Base-by-base conservation (phyloP, 345 rosid genomes). In the Kernera saxatilis region DNA sequence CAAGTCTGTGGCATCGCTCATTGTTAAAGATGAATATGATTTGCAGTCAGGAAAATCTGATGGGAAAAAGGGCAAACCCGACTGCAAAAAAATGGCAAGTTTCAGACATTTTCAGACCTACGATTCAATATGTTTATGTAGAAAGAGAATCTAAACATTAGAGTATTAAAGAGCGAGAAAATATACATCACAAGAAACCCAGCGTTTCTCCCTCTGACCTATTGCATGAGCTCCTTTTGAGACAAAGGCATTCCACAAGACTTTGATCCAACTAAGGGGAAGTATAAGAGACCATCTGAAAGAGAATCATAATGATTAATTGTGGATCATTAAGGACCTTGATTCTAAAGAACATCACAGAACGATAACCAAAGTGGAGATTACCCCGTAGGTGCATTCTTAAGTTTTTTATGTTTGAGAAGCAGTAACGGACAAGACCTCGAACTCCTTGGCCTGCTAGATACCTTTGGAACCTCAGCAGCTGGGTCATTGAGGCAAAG, bases 261-360 rank as follows among this genome's bases (percentile, higher is more conserved):
- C 86, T 82, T 69, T 85, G 18, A 77, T 80, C 96, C 98, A 93
- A 83, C 88, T 86, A 58, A 93, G 75, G 51, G 97, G 98, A 52
- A 90, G 82, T 73, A 90, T 76, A 25, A 93, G 17, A 40, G 98
- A 88, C 96, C 98, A 88, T 76, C 97, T 93, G 84, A 77, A 74
- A 81, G 67, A 70, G 36, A 70, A 71, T 61, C 40, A 14, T 30
- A 63, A 21, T 8, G 26, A 48, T 41, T 75, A 12, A 8, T 10
- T 43, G 59, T 68, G 50, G 45, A 59, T 35, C 57, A 55, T 35
- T 15, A 23, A 45, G 46, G 74, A 41, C 14, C 26, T 17, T 54
- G 50, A 73, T 23, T 61, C 33, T 52, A 44, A 12, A 54, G 7
- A 62, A 9, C 25, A 45, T 12, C 63, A 68, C 39, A 64, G 46